A percentile compares a stretch with the other conserved stretches of the same genome.
Evolutionary conservation across 345 rosid species (phyloP).

Genomic region (thale cress (Arabidopsis thaliana)): TAIR10.1 NC_003070.9:7220001-7220500

Average conservation of each 20-base stretch:
- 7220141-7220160: conserved; percentile 65
- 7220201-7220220: conserved; percentile 75
- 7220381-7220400: conserved; percentile 61
- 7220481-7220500: conserved; percentile 83
- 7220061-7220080: conserved; percentile 70
- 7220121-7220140: conserved; percentile 79
- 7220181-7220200: conserved; percentile 83
- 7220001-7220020: conserved; percentile 76
- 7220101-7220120: conserved; percentile 60
- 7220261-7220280: conserved; percentile 79
- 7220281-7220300: conserved; percentile 81
- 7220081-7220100: conserved; percentile 71
- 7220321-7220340: conserved; percentile 59
- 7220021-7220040: conserved; percentile 87
- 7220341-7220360: conserved; percentile 57
- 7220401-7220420: conserved; percentile 69
- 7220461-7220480: conserved; percentile 70
- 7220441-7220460: conserved; percentile 77
- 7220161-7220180: conserved; percentile 79
- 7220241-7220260: conserved; percentile 76
- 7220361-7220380: conserved; percentile 60
- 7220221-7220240: conserved; percentile 69
- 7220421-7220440: conserved; percentile 88
- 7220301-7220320: conserved; percentile 76
- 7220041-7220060: conserved; percentile 85